Base-by-base conservation (phyloP, 306 rosid genomes). In the Prinsepia uniflora region DNA sequence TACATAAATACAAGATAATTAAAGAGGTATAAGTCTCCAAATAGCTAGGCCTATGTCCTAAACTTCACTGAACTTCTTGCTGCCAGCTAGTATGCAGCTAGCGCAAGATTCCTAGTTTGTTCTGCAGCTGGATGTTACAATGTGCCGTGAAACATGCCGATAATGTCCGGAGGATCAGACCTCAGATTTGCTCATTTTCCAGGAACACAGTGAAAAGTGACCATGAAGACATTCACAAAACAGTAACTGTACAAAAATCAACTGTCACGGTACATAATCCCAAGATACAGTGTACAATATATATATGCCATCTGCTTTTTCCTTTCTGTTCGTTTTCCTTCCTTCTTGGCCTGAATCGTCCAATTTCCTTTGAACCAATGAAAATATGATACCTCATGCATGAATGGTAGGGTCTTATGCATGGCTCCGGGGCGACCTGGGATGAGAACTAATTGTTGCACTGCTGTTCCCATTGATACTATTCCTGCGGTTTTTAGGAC, bases 161-260 rank as follows among this genome's bases (percentile, higher is more conserved):
- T 5, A 41, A 42, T 63, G 3, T 41, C 52, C 36, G 12, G 36
- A 63, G 47, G 67, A 8, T 45, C 5, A 8, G 42, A 43, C 68
- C 52, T 63, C 48, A 63, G 9, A 30, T 30, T 30, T 30, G 36
- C 36, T 24, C 30, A 24, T 24, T 0, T 24, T 24, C 36, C 36
- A 30, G 36, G 36, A 30, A 30, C 36, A 30, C 36, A 39, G 48
- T 39, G 46, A 71, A 77, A 58, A 56, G 43, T 0, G 72, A 10
- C 53, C 11, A 65, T 19, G 14, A 67, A 55, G 57, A 17, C 22
- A 50, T 67, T 52, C 69, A 52, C 75, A 53, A 11, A 49, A 72
- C 39, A 39, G 30, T 3, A 77, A 1, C 81, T 89, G 81, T 82
- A 89, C 96, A 89, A 13, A 45, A 77, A 71, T 79, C 80, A 63